These are phyloP conservation scores for Hansenula sp. DNA, from an alignment of 1,139 yeast genomes.

Conservation along the genomic window DNA sequence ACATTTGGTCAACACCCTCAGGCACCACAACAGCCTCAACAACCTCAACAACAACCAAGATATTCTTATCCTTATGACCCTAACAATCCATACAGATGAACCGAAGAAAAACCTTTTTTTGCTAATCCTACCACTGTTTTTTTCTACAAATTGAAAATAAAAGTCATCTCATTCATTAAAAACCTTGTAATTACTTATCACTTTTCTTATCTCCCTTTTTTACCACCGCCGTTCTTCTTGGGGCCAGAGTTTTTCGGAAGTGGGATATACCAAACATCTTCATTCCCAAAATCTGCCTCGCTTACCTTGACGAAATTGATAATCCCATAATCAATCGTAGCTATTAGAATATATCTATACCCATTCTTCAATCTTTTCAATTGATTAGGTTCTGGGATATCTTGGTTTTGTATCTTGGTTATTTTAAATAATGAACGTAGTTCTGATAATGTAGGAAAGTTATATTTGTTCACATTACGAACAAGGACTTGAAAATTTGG, in stretches of 20 bases:
- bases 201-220: conserved; percentile 2
- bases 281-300: conserved; percentile 54
- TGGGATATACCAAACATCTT: conserved; percentile 28
- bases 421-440: conserved; percentile 26
- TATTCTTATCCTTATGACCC: conserved; percentile 18
- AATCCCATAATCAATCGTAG: conserved; percentile 69
- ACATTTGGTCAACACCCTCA: conserved; percentile 1
- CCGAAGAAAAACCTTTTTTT: not conserved
- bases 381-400: conserved; percentile 28
- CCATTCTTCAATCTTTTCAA: conserved; percentile 42
- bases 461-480: conserved; percentile 42
- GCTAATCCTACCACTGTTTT: not conserved
- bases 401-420: conserved; percentile 45
- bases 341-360: conserved; percentile 45
- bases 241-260: not conserved
- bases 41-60: conserved; percentile 6
- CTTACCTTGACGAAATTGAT: conserved; percentile 61
- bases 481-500: conserved; percentile 79
- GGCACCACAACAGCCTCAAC: conserved; percentile 2
- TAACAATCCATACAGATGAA: conserved; percentile 8
- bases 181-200: no score
- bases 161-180: no score
- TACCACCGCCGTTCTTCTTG: not conserved
- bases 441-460: conserved; percentile 50
- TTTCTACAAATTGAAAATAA: no score